Base-by-base conservation (phyloP, 768 basidiomycete genomes). In the Xerocomus spinulosus region DNA sequence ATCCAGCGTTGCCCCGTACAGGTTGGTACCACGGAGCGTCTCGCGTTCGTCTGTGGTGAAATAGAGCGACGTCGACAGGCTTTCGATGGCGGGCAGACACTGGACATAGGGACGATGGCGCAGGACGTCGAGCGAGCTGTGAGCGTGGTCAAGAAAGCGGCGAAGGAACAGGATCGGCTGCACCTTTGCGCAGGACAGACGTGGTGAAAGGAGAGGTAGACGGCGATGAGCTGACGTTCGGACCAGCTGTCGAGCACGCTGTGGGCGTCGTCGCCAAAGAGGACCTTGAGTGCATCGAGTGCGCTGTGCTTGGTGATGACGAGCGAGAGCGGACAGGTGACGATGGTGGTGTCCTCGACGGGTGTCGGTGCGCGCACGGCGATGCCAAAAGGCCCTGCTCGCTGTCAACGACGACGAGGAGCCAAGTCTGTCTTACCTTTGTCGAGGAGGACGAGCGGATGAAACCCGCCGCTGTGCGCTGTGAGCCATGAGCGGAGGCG, bases 1-100 rank as follows among this genome's bases (percentile, higher is more conserved):
- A 52, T 92, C 86, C 12, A 75, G 44, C 1, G 87, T 82, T 0
- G 92, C 92, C 3, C 85, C 82, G 53, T 81, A 81, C 3, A 98
- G 60, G 63, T 94, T 94, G 3, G 87, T 87, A 0, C 91, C 92
- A 44, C 75, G 72, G 42, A 96, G 76, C 9, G 82, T 62, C 17
- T 79, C 73, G 15, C 83, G 67, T 61, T 98, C 94, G 14, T 58
- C 44, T 0, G 61, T 39, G 0, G 77, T 77, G 60, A 91, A 96
- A 53, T 87, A 81, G 12, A 92, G 71, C 0, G 92, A 78, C 0
- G 93, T 94, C 13, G 74, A 68, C 0, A 95, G 72, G 44, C 75
- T 71, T 2, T 72, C 66, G 0, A 73, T 40, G 0, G 70, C 23
- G 0, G 94, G 94, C 2, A 96, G 73, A 8, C 76, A 79, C 18